A percentile compares a stretch with the other conserved stretches of the same genome.
These are phyloP conservation scores for Coniochaeta sp. DNA, from an alignment of 2,329 filamentous ascomycete species.

Conservation along the genomic window DNA sequence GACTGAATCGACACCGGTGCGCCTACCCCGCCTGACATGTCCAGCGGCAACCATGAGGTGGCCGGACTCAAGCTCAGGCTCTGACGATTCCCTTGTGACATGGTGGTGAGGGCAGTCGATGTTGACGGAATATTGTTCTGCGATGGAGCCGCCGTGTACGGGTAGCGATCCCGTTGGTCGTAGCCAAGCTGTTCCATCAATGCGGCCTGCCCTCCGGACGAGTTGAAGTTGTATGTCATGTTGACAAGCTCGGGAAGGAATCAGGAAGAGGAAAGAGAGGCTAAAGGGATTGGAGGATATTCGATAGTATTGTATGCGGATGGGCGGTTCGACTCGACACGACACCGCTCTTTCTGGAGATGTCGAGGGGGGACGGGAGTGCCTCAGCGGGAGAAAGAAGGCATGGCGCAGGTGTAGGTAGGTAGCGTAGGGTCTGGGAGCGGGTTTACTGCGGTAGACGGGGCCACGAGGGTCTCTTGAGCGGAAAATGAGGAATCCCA, in stretches of 20 bases:
- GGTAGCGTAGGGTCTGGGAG: background rate
- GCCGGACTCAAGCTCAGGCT: conserved; percentile 38
- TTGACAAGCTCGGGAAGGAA: conserved; percentile 24
- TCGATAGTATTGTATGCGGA: conserved; percentile 33
- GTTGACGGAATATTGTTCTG: conserved; percentile 26
- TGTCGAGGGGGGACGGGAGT: conserved; percentile 18
- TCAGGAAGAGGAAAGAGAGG: conserved; percentile 20
- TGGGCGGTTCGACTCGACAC: conserved; percentile 7
- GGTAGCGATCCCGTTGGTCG: conserved; percentile 51
- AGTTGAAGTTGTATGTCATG: conserved; percentile 56
- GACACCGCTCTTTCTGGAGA: conserved; percentile 31
- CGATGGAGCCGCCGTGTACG: conserved; percentile 31
- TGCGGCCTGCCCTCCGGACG: conserved; percentile 45
- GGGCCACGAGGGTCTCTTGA: background rate
- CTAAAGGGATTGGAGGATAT: conserved; percentile 28
- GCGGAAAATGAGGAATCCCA: background rate
- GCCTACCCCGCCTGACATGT: conserved; percentile 29
- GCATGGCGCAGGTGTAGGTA: background rate
- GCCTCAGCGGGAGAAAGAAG: conserved; percentile 4
- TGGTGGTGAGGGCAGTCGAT: conserved; percentile 24
- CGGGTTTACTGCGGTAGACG: background rate
- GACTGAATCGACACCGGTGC: conserved; percentile 24
- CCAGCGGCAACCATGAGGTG: conserved; percentile 37
- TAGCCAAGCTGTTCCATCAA: conserved; percentile 53
- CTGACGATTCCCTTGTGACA: conserved; percentile 29